Percentiles rank a stretch among this genome's conserved stretches.
Evolutionary conservation across 106 monocot species (phyloP).

Genomic region (Vanilla planifolia): DNA sequence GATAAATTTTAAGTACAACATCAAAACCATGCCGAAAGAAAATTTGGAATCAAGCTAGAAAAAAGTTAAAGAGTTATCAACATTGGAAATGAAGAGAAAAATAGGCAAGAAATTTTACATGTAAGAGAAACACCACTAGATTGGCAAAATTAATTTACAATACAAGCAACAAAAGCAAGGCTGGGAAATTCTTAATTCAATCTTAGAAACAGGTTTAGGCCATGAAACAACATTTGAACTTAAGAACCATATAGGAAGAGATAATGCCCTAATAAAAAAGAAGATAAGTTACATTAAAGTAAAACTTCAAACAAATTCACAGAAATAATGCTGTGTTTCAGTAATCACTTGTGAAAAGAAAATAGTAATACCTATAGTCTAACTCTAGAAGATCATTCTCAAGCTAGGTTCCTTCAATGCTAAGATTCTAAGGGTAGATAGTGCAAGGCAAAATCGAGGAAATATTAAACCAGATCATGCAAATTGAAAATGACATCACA

Average conservation of each 20-base stretch:
- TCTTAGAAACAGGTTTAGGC: neutral
- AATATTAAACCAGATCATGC: no score
- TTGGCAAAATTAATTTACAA: neutral
- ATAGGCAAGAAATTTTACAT: no score
- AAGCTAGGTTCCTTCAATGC: neutral
- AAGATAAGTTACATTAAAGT: neutral
- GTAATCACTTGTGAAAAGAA: neutral
- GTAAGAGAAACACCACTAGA: no score
- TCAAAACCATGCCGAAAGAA: no score
- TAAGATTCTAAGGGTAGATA: no score
- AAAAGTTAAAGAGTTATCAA: no score
- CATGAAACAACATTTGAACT: neutral
- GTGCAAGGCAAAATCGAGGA: no score
- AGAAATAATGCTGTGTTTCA: neutral
- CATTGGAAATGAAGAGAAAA: no score
- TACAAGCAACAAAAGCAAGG: neutral
- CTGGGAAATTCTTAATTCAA: neutral
- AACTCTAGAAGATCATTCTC: neutral
- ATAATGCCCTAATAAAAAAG: neutral
- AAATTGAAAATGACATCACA: no score
- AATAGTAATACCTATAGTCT: slow-evolving; percentile 1
- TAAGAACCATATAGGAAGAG: neutral
- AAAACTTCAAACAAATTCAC: neutral
- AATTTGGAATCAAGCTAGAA: no score
- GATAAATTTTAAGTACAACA: no score